Conservation (phyloP, 2,329 filamentous ascomycete genomes). For the Aspergillus uvarum region DNA sequence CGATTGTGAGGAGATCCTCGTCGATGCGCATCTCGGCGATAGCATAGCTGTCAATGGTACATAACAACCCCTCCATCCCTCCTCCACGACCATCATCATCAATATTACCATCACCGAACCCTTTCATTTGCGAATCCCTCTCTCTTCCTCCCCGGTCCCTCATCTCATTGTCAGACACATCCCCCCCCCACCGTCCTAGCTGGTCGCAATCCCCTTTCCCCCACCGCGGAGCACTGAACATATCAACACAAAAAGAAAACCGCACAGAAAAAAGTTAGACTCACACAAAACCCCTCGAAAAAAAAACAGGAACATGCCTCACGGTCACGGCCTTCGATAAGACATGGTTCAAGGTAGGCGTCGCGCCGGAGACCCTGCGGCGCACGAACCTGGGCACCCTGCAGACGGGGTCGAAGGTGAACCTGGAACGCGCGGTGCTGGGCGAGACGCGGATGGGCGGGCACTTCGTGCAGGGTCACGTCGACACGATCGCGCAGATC, state of each 20-base stretch:
- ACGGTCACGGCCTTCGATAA: slow-evolving; percentile 75
- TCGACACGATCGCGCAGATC: slow-evolving; percentile 83
- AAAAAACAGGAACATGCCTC: slow-evolving; percentile 68
- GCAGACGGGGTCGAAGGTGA: slow-evolving; percentile 66
- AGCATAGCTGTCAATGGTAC: slow-evolving; percentile 89
- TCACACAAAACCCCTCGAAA: background rate
- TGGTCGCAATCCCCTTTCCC: background rate
- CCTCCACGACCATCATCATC: background rate
- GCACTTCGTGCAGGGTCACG: slow-evolving; percentile 96
- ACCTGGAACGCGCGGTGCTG: slow-evolving; percentile 90
- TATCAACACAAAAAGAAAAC: too few relatives aligned
- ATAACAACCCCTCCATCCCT: background rate
- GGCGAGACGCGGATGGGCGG: slow-evolving; percentile 94
- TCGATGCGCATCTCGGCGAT: slow-evolving; percentile 82
- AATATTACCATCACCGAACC: too few relatives aligned
- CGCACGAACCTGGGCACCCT: slow-evolving; percentile 89
- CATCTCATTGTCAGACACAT: too few relatives aligned
- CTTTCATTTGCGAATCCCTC: too few relatives aligned
- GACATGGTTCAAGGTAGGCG: slow-evolving; percentile 79
- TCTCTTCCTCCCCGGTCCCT: too few relatives aligned
- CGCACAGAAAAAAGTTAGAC: background rate
- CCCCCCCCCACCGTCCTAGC: background rate
- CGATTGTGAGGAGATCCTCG: slow-evolving; percentile 72
- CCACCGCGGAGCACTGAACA: background rate
- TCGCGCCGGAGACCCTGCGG: slow-evolving; percentile 92